phyloP scores from a whole-genome alignment of 2,329 filamentous ascomycete species.

The Claviceps sp. region DNA sequence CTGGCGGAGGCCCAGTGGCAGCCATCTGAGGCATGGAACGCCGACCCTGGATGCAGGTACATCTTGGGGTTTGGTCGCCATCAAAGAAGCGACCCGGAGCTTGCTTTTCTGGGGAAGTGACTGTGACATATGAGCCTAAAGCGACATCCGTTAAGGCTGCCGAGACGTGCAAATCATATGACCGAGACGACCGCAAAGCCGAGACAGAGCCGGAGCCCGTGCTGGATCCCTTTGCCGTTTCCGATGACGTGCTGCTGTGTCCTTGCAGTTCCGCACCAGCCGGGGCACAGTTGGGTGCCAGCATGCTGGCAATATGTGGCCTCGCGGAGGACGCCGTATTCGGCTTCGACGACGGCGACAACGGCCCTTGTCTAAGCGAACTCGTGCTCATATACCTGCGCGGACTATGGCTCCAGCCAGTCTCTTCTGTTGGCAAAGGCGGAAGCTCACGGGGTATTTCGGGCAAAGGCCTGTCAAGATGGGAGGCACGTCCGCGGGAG shows the following conservation, averaged over 20 bases:
- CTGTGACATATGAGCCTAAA: conserved; percentile 13
- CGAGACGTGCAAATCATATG: conserved; percentile 9
- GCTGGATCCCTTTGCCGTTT: conserved; percentile 15
- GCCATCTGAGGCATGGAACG: conserved; percentile 38
- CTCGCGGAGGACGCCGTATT: neutral
- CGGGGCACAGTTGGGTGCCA: neutral
- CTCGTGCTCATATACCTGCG: conserved; percentile 4
- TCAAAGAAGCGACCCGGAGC: conserved; percentile 6
- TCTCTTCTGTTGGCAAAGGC: neutral
- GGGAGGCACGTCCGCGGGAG: neutral
- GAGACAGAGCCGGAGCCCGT: conserved; percentile 15
- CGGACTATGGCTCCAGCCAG: neutral
- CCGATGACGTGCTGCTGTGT: conserved; percentile 4
- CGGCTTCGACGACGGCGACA: neutral
- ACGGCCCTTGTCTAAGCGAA: neutral
- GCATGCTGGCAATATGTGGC: conserved; percentile 5
- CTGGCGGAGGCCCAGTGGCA: conserved; percentile 35
- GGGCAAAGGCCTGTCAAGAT: neutral
- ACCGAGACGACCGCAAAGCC: conserved; percentile 12
- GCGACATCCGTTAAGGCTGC: conserved; percentile 10
- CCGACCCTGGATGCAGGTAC: conserved; percentile 18
- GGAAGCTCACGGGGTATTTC: neutral
- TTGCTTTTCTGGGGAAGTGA: conserved; percentile 2
- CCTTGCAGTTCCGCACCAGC: neutral
- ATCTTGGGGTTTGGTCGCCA: conserved; percentile 10